phyloP scores from a whole-genome alignment of 2,329 filamentous ascomycete genomes.

The Pyrenochaeta sp. region DNA sequence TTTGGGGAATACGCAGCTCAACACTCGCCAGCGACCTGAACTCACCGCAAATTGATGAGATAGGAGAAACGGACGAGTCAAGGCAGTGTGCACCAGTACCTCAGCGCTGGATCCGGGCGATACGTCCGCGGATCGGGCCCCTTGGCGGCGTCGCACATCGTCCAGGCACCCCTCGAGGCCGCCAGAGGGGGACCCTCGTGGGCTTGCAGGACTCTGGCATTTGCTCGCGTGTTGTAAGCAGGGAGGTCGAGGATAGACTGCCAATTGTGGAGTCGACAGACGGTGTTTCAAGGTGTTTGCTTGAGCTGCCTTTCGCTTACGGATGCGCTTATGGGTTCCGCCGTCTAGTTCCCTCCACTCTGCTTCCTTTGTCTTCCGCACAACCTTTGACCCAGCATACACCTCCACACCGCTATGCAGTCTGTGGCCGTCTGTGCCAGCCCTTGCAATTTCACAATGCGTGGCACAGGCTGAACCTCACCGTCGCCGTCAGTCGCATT shows the following conservation, averaged over 20 bases:
- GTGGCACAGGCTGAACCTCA: slow-evolving; percentile 14
- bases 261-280: slow-evolving; percentile 4
- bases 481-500: slow-evolving; percentile 32
- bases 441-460: slow-evolving; percentile 17
- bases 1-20: slow-evolving; percentile 8
- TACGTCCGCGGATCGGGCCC: slow-evolving; percentile 3
- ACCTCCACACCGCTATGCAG: slow-evolving; percentile 26
- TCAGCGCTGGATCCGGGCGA: background rate
- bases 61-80: slow-evolving; percentile 10
- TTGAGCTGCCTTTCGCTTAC: slow-evolving; percentile 14
- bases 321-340: slow-evolving; percentile 14
- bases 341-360: slow-evolving; percentile 18
- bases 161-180: background rate
- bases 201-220: slow-evolving; percentile 10
- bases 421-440: slow-evolving; percentile 18
- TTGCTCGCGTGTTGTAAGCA: slow-evolving; percentile 12
- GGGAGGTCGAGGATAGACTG: slow-evolving; percentile 9
- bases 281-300: slow-evolving; percentile 3
- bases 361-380: slow-evolving; percentile 18
- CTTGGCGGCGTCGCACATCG: slow-evolving; percentile 13
- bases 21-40: slow-evolving; percentile 5
- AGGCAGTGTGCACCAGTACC: slow-evolving; percentile 1
- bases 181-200: slow-evolving; percentile 7
- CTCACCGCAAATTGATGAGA: slow-evolving; percentile 14
- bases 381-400: slow-evolving; percentile 16